Evolutionary conservation across 495 filamentous ascomycete species (phyloP), one percentile per base, ranked within the genome.

Genomic region (Podospora pseudoanserina): DNA sequence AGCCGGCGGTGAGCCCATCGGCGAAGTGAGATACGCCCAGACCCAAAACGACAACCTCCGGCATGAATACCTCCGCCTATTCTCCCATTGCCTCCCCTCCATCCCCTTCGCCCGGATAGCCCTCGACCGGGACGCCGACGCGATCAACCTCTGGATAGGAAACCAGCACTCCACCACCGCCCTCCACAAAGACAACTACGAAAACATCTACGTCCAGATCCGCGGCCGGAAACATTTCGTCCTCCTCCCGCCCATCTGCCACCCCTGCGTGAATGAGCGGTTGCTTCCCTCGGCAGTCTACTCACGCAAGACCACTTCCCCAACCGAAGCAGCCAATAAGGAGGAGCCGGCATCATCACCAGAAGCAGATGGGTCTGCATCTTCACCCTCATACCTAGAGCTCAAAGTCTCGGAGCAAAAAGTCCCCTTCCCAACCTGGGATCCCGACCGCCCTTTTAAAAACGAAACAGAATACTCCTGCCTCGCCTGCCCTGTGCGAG

Each of bases 71-170:
- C 30, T 70, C 2, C 44, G 77, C 2, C 84, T 94, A 5, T 85
- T 84, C 72, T 60, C 78, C 2, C 80, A 88, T 70, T 81, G 90
- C 1, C 85, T 84, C 18, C 69, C 70, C 16, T 79, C 82, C 67
- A 87, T 93, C 58, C 80, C 86, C 23, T 94, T 87, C 74, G 91
- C 90, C 0, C 83, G 85, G 39, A 86, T 89, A 65, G 89, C 89
- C 0, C 82, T 94, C 0, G 78, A 83, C 20, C 73, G 80, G 53
- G 62, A 70, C 1, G 88, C 91, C 0, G 90, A 93, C 58, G 91
- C 91, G 19, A 84, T 91, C 68, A 94, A 94, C 74, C 77, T 94
- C 69, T 94, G 91, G 91, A 86, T 94, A 68, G 91, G 91, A 57
- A 89, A 89, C 78, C 85, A 82, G 18, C 75, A 75, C 16, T 90